Percentiles rank a stretch among this genome's conserved stretches.
These are phyloP conservation scores for Chondrostereum purpureum DNA, from an alignment of 1,284 basidiomycete genomes.

Conservation along the genomic window DNA sequence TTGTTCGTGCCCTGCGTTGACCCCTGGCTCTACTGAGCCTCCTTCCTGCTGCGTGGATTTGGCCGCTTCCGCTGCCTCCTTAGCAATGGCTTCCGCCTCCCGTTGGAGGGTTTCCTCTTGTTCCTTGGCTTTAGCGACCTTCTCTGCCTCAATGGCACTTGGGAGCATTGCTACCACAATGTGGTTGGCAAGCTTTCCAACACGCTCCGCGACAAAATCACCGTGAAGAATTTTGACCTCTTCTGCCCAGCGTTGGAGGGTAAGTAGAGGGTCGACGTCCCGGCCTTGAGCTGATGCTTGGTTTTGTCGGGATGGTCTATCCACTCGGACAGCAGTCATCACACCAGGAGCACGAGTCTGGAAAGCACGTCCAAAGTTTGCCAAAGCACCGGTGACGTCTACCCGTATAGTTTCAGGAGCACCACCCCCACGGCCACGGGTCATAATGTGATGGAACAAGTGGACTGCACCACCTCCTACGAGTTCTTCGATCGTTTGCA, in stretches of 20 bases:
- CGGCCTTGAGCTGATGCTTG: constrained; percentile 44
- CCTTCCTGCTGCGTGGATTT: constrained; percentile 26
- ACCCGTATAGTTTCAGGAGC: constrained; percentile 64
- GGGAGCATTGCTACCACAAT: constrained; percentile 79
- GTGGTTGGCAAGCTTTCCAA: constrained; percentile 68
- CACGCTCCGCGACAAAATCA: constrained; percentile 61
- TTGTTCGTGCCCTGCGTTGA: constrained; percentile 23
- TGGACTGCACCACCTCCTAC: constrained; percentile 80
- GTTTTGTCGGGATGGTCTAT: constrained; percentile 44
- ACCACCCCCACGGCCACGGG: constrained; percentile 45
- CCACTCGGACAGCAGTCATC: constrained; percentile 54
- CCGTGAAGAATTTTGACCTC: constrained; percentile 81
- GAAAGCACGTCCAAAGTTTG: constrained; percentile 47
- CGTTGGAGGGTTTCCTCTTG: constrained; percentile 34
- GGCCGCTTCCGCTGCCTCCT: constrained; percentile 27
- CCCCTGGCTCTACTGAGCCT: constrained; percentile 28
- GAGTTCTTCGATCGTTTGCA: constrained; percentile 78
- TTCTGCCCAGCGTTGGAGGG: constrained; percentile 87
- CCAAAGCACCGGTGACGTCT: constrained; percentile 57
- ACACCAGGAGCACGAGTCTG: constrained; percentile 39
- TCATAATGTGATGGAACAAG: constrained; percentile 75
- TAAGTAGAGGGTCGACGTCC: constrained; percentile 73
- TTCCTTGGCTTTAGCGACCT: constrained; percentile 46
- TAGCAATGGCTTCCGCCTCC: constrained; percentile 36
- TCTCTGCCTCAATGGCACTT: constrained; percentile 60